phyloP scores from a whole-genome alignment of 345 rosid genomes.

The Eucalyptus paniculata region DNA sequence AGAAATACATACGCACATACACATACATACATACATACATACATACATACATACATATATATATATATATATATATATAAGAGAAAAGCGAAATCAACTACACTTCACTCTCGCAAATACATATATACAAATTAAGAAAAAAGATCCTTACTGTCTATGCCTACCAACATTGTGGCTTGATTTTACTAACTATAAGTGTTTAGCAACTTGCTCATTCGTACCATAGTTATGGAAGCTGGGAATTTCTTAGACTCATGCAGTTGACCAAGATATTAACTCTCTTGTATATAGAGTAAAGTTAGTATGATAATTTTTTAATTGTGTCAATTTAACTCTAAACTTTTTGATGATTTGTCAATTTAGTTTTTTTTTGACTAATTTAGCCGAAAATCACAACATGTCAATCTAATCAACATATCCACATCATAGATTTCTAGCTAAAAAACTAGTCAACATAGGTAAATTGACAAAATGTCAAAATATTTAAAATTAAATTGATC shows the following conservation, averaged over 20 bases:
- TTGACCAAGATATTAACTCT: neutral
- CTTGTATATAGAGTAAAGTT: too few relatives aligned
- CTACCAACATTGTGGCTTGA: neutral
- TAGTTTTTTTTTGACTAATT: too few relatives aligned
- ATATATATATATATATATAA: too few relatives aligned
- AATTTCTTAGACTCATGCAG: neutral
- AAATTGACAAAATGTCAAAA: too few relatives aligned
- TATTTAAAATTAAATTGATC: too few relatives aligned
- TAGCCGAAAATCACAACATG: neutral
- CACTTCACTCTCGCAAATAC: neutral
- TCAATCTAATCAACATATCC: too few relatives aligned
- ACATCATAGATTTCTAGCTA: neutral
- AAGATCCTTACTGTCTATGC: neutral
- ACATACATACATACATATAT: too few relatives aligned
- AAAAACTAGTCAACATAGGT: neutral
- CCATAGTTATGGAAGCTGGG: neutral
- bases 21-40: fast-evolving
- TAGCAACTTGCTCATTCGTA: neutral
- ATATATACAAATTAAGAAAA: neutral
- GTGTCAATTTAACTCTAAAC: too few relatives aligned
- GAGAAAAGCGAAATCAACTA: neutral
- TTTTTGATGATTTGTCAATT: fast-evolving
- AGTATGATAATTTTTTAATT: too few relatives aligned
- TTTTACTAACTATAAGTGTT: neutral
- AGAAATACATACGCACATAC: too few relatives aligned